Evolutionary conservation across 2,329 filamentous ascomycete species (phyloP).

Genomic region (Pseudogymnoascus sp.): DNA sequence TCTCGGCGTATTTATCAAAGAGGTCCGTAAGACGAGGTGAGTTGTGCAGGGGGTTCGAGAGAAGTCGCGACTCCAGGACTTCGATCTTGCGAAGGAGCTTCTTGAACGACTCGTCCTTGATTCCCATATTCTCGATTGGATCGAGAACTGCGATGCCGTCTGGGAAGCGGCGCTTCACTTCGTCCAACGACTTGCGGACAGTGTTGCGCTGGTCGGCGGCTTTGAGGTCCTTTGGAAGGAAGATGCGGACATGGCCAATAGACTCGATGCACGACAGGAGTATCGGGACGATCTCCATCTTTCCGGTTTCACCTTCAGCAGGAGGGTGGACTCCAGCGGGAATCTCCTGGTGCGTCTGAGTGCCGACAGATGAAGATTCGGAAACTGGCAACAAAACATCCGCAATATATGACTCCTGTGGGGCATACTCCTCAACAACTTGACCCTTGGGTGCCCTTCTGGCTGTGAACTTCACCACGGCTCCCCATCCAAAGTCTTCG

Average conservation of each 20-base stretch:
- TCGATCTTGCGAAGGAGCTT: constrained; percentile 92
- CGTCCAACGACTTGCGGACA: constrained; percentile 59
- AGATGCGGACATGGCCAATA: constrained; percentile 75
- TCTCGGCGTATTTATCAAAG: constrained; percentile 78
- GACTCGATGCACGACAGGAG: constrained; percentile 77
- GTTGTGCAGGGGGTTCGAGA: constrained; percentile 85
- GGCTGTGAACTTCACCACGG: constrained; percentile 64
- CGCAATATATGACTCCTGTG: constrained; percentile 72
- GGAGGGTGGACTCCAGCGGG: constrained; percentile 53
- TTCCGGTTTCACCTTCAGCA: constrained; percentile 52
- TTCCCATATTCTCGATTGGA: constrained; percentile 93
- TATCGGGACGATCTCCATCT: constrained; percentile 78
- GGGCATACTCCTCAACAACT: constrained; percentile 55
- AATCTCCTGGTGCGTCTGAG: constrained; percentile 55
- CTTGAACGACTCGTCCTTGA: constrained; percentile 87
- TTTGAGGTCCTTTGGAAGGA: constrained; percentile 69
- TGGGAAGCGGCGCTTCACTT: constrained; percentile 80
- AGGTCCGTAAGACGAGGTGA: constrained; percentile 75
- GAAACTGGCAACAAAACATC: constrained; percentile 69
- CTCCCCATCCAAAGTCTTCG: constrained; percentile 89
- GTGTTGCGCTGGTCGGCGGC: constrained; percentile 59
- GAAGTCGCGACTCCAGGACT: constrained; percentile 80
- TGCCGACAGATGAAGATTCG: constrained; percentile 40
- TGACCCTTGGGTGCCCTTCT: constrained; percentile 59
- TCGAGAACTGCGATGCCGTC: constrained; percentile 86